Evolutionary conservation across 2,329 filamentous ascomycete genomes (phyloP), one percentile per base, ranked within the genome.

Genomic region (Bertia moriformis): DNA sequence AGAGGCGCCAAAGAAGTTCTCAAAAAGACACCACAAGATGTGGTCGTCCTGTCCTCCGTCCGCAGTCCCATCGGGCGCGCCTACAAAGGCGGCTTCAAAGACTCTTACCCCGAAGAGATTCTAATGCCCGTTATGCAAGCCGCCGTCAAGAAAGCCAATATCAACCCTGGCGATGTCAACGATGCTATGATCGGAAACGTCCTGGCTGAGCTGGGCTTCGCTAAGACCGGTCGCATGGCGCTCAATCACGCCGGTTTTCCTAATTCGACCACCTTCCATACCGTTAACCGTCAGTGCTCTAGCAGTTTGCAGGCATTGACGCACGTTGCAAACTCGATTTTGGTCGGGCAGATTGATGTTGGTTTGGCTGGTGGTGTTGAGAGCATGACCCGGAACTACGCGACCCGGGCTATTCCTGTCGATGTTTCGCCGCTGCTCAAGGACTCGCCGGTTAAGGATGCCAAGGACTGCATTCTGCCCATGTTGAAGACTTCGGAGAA

Each of bases 401-500:
- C 70, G 14, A 67, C 63, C 13, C 57, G 71, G 41, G 75, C 75
- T 4, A 77, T 81, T 18, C 76, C 76, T 1, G 74, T 70, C 4
- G 65, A 73, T 39, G 58, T 81, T n/a, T 78, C 72, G 67, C 62
- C 65, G 0, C 66, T 67, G 38, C 51, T 81, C 46, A 69, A 62
- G 47, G 62, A 72, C 5, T 67, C 62, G 4, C 53, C 57, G 0
- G 63, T 66, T 2, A 64, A 77, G 49, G 70, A 78, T 41, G 70
- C 74, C 3, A 57, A 62, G 19, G 77, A 81, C 47, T 81, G 77
- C 48, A 73, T 82, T 46, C 79, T 81, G 75, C 68, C 66, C 40
- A 82, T 82, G 77, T 76, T 76, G 0, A 57, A 79, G 35, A 82
- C 77, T 27, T 70, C 68, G 2, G 77, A 82, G 56, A 81, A 81